phyloP scores from a whole-genome alignment of 805 yeast genomes.

The Blastobotrys muscicola region DNA sequence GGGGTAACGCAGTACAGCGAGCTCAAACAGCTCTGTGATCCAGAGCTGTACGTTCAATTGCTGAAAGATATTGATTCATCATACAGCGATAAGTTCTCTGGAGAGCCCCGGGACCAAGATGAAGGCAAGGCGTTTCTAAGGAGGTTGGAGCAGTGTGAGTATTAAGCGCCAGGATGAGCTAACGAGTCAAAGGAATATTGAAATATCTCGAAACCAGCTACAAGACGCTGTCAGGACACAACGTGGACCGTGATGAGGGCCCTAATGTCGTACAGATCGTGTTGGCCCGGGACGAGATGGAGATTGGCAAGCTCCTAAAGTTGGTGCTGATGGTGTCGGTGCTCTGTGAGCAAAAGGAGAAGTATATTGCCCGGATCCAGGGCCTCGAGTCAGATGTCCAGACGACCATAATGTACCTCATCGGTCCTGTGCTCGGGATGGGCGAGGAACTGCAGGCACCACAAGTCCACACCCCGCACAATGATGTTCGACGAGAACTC shows the following conservation, averaged over 20 bases:
- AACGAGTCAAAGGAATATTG: slow-evolving; percentile 3
- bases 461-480: background rate
- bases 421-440: slow-evolving; percentile 4
- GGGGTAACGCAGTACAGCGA: too few species aligned
- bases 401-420: slow-evolving; percentile 8
- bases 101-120: slow-evolving; percentile 1
- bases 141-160: too few species aligned
- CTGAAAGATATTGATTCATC: slow-evolving; percentile 5
- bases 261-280: slow-evolving; percentile 7
- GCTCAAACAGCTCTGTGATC: too few species aligned
- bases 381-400: slow-evolving; percentile 5
- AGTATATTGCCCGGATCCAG: slow-evolving; percentile 7
- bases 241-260: background rate
- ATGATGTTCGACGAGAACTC: slow-evolving; percentile 3
- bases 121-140: background rate
- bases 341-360: slow-evolving; percentile 6
- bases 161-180: background rate
- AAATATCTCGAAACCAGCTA: background rate
- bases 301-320: slow-evolving; percentile 8
- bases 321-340: slow-evolving; percentile 7
- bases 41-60: background rate
- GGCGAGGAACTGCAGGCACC: background rate
- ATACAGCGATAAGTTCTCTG: background rate
- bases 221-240: background rate
- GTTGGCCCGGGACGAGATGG: slow-evolving; percentile 2